These are phyloP conservation scores for Penicillium atrosanguineum DNA, from an alignment of 495 filamentous ascomycete species.

Conservation along the genomic window DNA sequence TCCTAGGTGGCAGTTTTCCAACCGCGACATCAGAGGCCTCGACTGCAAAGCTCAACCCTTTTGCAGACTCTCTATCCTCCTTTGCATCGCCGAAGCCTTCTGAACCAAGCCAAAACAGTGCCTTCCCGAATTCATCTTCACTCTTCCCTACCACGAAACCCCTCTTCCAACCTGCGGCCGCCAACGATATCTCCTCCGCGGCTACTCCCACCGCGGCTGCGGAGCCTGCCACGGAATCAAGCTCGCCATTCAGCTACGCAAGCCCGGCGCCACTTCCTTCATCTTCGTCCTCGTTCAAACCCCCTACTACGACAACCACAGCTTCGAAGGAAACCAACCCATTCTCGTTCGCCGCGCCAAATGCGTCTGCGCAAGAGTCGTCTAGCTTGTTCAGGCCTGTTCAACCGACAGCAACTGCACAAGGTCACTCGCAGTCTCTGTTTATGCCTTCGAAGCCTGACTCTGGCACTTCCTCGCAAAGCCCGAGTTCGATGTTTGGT, in stretches of 20 bases:
- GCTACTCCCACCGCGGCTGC: not conserved
- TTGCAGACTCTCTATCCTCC: slow-evolving; percentile 10
- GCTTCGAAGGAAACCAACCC: not conserved
- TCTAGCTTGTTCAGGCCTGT: not conserved
- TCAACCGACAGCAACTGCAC: not conserved
- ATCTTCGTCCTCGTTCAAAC: not conserved
- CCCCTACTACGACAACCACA: not conserved
- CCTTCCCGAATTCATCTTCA: not conserved
- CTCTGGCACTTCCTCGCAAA: not conserved
- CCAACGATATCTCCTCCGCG: not conserved
- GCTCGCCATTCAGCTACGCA: not conserved
- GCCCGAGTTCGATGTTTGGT: not conserved
- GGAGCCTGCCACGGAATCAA: not conserved
- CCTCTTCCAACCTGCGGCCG: not conserved
- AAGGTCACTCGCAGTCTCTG: not conserved
- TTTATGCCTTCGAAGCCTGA: not conserved
- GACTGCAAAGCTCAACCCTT: slow-evolving; percentile 10
- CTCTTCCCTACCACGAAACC: slow-evolving; percentile 2
- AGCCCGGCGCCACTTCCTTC: not conserved
- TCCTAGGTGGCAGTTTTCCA: not conserved
- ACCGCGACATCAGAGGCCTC: not conserved
- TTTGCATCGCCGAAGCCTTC: slow-evolving; percentile 2
- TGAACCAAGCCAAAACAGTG: slow-evolving; percentile 1
- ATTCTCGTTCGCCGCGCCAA: too few species aligned
- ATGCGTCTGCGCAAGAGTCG: not conserved